Conservation (phyloP, 2,329 filamentous ascomycete species). For the Fusarium sp. region DNA sequence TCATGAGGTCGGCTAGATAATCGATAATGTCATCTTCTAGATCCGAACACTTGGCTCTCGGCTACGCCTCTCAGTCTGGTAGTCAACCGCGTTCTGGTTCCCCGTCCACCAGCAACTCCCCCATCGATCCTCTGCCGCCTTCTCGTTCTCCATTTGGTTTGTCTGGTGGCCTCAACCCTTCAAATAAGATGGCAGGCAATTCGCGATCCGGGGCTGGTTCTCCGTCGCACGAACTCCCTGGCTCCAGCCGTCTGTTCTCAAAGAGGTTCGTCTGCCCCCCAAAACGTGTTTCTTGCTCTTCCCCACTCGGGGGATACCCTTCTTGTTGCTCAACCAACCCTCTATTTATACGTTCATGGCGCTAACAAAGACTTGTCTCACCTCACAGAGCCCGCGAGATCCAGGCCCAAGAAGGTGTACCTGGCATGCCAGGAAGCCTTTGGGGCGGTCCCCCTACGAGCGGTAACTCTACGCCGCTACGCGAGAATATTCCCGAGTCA, state of each 20-base stretch:
- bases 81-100: conserved; percentile 81
- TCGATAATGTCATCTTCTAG: conserved; percentile 94
- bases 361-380: conserved; percentile 32
- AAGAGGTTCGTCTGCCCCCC: conserved; percentile 78
- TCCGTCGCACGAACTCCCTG: conserved; percentile 89
- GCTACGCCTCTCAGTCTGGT: conserved; percentile 79
- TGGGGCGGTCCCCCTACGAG: conserved; percentile 98
- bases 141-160: conserved; percentile 81
- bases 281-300: conserved; percentile 10
- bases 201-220: conserved; percentile 90
- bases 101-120: conserved; percentile 83
- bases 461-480: conserved; percentile 93
- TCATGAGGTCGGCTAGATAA: conserved; percentile 72
- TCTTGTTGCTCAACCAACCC: conserved; percentile 5
- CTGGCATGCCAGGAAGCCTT: conserved; percentile 74
- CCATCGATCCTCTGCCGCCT: conserved; percentile 76
- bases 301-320: conserved; percentile 16
- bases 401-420: conserved; percentile 92
- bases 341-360: conserved; percentile 1
- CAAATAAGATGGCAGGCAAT: conserved; percentile 70
- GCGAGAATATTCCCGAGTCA: conserved; percentile 97
- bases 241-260: conserved; percentile 82
- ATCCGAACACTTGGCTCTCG: conserved; percentile 88
- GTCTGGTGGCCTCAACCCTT: conserved; percentile 71
- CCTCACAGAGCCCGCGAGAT: conserved; percentile 90